Conservation (phyloP, 2,329 filamentous ascomycete species). For the Claviceps monticola region DNA sequence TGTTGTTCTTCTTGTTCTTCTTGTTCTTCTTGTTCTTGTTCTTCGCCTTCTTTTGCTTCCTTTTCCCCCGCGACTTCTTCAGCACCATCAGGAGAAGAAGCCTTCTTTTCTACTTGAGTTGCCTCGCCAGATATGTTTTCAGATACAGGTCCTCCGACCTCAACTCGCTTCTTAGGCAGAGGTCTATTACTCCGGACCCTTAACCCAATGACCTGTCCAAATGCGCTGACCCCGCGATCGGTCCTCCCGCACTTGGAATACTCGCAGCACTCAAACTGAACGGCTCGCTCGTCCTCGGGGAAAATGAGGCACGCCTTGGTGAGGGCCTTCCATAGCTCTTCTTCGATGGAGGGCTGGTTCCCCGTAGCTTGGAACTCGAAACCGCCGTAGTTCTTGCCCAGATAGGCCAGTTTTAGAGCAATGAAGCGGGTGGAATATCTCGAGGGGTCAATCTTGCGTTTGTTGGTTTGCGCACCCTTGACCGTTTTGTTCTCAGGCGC, state of each 20-base stretch:
- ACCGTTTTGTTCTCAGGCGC: slow-evolving; percentile 1
- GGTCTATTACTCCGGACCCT: slow-evolving; percentile 69
- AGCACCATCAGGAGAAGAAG: slow-evolving; percentile 2
- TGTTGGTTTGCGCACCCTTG: slow-evolving; percentile 26
- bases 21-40: no score
- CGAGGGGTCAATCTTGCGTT: slow-evolving; percentile 55
- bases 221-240: slow-evolving; percentile 86
- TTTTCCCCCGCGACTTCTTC: not conserved
- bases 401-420: slow-evolving; percentile 85
- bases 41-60: not conserved
- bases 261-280: slow-evolving; percentile 73
- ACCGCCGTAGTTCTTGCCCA: slow-evolving; percentile 83
- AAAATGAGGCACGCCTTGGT: slow-evolving; percentile 71
- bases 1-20: slow-evolving; percentile 9
- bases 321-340: slow-evolving; percentile 85
- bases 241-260: slow-evolving; percentile 95
- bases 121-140: slow-evolving; percentile 14
- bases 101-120: slow-evolving; percentile 6
- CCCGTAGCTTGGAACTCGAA: slow-evolving; percentile 75
- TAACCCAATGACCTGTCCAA: slow-evolving; percentile 85
- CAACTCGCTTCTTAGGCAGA: slow-evolving; percentile 22
- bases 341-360: slow-evolving; percentile 70
- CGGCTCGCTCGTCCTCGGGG: slow-evolving; percentile 44
- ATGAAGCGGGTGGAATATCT: slow-evolving; percentile 75
- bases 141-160: slow-evolving; percentile 12